phyloP scores from a whole-genome alignment of 257 asterid species.

The Ilex aquifolium region DNA sequence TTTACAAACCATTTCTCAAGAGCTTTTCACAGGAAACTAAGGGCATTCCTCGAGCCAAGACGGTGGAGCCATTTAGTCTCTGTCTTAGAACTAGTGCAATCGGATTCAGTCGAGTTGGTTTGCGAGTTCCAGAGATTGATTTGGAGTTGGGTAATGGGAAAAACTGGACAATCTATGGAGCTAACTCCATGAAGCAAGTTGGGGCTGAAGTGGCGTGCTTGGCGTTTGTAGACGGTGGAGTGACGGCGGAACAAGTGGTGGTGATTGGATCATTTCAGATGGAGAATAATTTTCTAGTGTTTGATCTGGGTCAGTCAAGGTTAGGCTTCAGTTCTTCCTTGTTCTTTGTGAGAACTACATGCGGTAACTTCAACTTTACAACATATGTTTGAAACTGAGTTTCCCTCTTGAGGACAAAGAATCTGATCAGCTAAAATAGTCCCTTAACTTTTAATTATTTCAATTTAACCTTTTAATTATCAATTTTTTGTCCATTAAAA shows the following conservation, averaged over 20 bases:
- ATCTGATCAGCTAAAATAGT: too few species aligned
- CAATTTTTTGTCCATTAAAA: too few species aligned
- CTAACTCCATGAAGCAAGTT: conserved; percentile 45
- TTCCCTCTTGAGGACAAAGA: too few species aligned
- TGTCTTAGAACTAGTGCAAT: too few species aligned
- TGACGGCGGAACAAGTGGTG: conserved; percentile 19
- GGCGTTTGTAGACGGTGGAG: conserved; percentile 29
- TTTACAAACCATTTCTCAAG: conserved; percentile 13
- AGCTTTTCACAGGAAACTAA: conserved; percentile 15
- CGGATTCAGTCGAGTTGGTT: conserved; percentile 10
- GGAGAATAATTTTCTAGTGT: conserved; percentile 46
- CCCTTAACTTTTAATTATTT: too few species aligned
- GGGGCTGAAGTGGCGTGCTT: conserved; percentile 26
- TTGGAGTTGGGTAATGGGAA: conserved; percentile 19
- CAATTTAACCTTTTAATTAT: too few species aligned
- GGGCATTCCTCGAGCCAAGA: conserved; percentile 16
- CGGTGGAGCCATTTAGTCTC: conserved; percentile 19
- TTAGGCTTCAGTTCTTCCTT: conserved; percentile 45
- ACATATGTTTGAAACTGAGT: conserved; percentile 10
- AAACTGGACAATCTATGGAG: conserved; percentile 46
- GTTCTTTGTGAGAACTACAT: conserved; percentile 30
- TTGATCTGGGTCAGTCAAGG: conserved; percentile 39
- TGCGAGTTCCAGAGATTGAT: conserved; percentile 23
- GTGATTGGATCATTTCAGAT: conserved; percentile 48
- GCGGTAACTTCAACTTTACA: conserved; percentile 39